A percentile compares a stretch with the other conserved stretches of the same genome.
Evolutionary conservation across 176 grass and related monocot genomes (phyloP).

Genomic region (Raddia distichophylla): DNA sequence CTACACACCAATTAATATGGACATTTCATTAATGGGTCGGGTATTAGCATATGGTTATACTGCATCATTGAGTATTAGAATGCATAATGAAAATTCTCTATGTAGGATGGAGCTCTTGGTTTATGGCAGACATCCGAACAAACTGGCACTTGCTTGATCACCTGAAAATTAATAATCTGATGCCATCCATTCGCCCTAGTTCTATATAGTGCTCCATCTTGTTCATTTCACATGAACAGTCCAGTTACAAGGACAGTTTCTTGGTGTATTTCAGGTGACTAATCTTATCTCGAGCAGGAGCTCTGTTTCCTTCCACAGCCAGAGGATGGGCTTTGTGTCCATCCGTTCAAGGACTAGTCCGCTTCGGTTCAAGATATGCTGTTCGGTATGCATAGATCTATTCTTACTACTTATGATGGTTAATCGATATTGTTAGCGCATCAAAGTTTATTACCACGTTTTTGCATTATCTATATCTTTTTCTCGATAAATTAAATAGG

Average conservation of each 20-base stretch:
- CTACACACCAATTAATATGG: too few species aligned
- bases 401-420: not conserved
- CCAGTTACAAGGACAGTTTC: slow-evolving; percentile 28
- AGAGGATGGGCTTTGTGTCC: slow-evolving; percentile 46
- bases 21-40: too few species aligned
- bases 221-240: slow-evolving; percentile 10
- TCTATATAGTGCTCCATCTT: slow-evolving; percentile 4
- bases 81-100: too few species aligned
- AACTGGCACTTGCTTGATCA: slow-evolving; percentile 22
- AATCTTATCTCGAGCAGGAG: slow-evolving; percentile 42
- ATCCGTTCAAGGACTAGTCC: slow-evolving; percentile 46
- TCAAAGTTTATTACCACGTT: not conserved
- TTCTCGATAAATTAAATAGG: not conserved
- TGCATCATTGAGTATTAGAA: too few species aligned
- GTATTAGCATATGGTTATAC: too few species aligned
- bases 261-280: slow-evolving; percentile 52
- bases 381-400: slow-evolving; percentile 51
- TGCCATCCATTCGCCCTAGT: not conserved
- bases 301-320: slow-evolving; percentile 52
- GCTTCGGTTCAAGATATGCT: slow-evolving; percentile 54
- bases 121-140: not conserved
- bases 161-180: not conserved
- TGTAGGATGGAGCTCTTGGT: not conserved
- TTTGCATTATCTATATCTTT: not conserved
- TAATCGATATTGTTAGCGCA: not conserved